Conservation (phyloP, 495 filamentous ascomycete genomes). For the Thozetella sp. region DNA sequence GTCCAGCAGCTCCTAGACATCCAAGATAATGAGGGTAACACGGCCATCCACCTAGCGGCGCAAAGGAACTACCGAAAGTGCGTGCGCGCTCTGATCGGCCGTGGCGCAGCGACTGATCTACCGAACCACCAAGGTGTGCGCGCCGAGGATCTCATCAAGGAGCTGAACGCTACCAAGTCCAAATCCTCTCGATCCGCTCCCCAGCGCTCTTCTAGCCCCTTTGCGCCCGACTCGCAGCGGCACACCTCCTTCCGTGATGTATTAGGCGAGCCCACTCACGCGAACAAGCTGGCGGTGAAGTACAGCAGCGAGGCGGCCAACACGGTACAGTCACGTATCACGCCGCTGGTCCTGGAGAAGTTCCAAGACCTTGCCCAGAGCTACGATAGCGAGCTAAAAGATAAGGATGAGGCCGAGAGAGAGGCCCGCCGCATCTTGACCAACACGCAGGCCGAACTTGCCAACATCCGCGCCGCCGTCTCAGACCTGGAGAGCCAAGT, state of each 20-base stretch:
- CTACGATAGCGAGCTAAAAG: conserved; percentile 61
- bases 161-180: conserved; percentile 53
- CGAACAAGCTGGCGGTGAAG: conserved; percentile 26
- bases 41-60: conserved; percentile 85
- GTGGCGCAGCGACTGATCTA: conserved; percentile 75
- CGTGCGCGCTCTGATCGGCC: conserved; percentile 69
- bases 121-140: conserved; percentile 77
- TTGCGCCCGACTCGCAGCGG: conserved; percentile 53
- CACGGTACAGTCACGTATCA: conserved; percentile 57
- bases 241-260: conserved; percentile 42
- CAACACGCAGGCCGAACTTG: conserved; percentile 56
- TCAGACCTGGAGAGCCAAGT: conserved; percentile 44
- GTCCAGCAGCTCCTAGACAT: conserved; percentile 70
- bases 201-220: conserved; percentile 63
- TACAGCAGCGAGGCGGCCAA: conserved; percentile 61
- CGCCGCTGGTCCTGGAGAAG: conserved; percentile 57
- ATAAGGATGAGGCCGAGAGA: conserved; percentile 57
- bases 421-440: conserved; percentile 58
- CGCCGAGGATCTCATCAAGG: conserved; percentile 71
- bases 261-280: conserved; percentile 26
- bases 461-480: conserved; percentile 46
- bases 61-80: conserved; percentile 75
- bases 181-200: conserved; percentile 40
- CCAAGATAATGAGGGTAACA: conserved; percentile 84
- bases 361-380: conserved; percentile 56